Evolutionary conservation across 1,139 yeast species (phyloP), one percentile per base, ranked within the genome.

Genomic region (Debaryomyces subglobosus): DNA sequence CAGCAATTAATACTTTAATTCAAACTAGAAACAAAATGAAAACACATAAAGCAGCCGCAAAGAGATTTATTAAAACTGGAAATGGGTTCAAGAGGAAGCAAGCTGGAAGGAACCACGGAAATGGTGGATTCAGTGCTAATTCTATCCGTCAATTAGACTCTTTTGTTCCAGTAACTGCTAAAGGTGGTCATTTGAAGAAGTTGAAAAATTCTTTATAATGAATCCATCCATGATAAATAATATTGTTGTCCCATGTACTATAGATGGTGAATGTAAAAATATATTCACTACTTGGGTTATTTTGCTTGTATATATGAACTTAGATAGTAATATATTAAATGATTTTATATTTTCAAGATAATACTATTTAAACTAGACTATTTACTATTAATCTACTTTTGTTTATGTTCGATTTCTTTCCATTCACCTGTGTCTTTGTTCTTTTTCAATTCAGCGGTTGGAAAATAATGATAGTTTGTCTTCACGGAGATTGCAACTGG

Each of bases 21-120:
- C 81, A 78, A 50, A 67, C 78, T 5, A 75, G 89, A 66, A 71
- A 57, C 49, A 76, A 76, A 49, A 72, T 80, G 71, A 86, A 85
- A 64, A 79, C 91, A 7, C 88, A 85, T 61, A 81, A 85, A 60
- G 85, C 90, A 6, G 87, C 96, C 8, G 91, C 92, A 44, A 89
- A 87, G 64, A 79, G 96, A 69, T 86, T 92, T 83, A 80, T 89
- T 65, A 85, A 83, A 58, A 84, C 86, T n/a, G 78, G 78, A 3
- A 63, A 64, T 43, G 77, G 76, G 29, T 65, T 64, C 60, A 78
- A 78, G 61, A 73, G 85, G 62, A 89, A 89, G 50, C 86, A 84
- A 59, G 89, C 96, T 18, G 96, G 96, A 9, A 82, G 96, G 70
- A 88, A 89, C 59, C 98, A 91, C 67, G 97, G 98, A 43, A 91